phyloP scores from a whole-genome alignment of 2,329 filamentous ascomycete genomes.

The Epichloe gansuensis region DNA sequence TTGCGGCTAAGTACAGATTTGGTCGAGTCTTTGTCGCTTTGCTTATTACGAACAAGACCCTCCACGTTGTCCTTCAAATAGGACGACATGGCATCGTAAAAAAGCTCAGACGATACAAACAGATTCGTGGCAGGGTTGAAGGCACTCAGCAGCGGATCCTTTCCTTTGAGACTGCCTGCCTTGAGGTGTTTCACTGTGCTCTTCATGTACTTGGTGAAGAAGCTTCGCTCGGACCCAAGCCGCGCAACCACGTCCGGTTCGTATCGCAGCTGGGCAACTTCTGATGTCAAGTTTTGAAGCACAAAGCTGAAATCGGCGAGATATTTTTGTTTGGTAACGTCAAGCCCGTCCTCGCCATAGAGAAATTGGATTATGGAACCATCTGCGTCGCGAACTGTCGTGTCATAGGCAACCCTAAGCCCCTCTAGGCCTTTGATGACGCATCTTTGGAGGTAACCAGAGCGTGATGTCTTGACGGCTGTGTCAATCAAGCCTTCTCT shows the following conservation, averaged over 20 bases:
- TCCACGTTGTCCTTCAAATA: conserved; percentile 71
- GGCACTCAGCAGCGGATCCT: conserved; percentile 62
- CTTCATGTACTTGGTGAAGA: conserved; percentile 68
- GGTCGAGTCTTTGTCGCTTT: conserved; percentile 18
- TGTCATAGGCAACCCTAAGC: conserved; percentile 82
- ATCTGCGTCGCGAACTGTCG: conserved; percentile 85
- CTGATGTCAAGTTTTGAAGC: conserved; percentile 69
- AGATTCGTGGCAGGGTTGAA: conserved; percentile 66
- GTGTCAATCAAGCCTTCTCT: conserved; percentile 98
- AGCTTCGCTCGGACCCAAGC: conserved; percentile 39
- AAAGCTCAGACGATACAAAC: conserved; percentile 81
- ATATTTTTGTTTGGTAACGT: conserved; percentile 89
- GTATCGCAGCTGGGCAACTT: conserved; percentile 65
- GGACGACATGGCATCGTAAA: conserved; percentile 57
- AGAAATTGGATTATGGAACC: conserved; percentile 89
- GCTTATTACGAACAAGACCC: conserved; percentile 37
- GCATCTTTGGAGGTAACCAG: conserved; percentile 91
- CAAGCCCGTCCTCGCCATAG: conserved; percentile 91
- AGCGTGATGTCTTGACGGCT: conserved; percentile 94
- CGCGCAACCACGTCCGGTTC: conserved; percentile 32
- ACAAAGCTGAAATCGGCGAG: conserved; percentile 83
- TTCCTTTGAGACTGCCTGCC: conserved; percentile 39
- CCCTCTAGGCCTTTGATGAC: conserved; percentile 99
- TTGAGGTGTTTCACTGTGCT: conserved; percentile 62
- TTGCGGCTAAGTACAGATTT: conserved; percentile 45